Evolutionary conservation across 2,329 filamentous ascomycete genomes (phyloP), one percentile per base, ranked within the genome.

Genomic region (Ploettnerulaceae sp.): DNA sequence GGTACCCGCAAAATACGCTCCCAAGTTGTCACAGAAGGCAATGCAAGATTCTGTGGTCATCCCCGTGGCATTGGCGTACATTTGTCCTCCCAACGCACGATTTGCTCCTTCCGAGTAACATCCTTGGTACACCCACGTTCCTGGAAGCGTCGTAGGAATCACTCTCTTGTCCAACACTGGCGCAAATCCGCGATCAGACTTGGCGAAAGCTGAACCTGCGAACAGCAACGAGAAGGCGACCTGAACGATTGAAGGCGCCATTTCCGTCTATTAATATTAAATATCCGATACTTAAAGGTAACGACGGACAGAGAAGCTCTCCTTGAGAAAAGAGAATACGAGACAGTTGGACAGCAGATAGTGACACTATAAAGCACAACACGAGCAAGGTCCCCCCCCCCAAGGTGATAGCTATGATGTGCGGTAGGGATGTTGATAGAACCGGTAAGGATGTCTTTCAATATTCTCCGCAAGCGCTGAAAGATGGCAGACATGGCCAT

Each of bases 1-100:
- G 3, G 53, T 55, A 12, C 60, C 61, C 2, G 61, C 60, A 41
- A 57, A 61, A 11, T 51, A 56, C 39, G 53, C 57, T 3, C 50
- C 53, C 3, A 41, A 35, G 4, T 34, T 37, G 12, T 34, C 49
- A 43, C 59, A 63, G 38, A 57, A 62, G 7, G 49, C 39, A 35
- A 61, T 55, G 26, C 61, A 62, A 12, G 50, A 44, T 26, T 58
- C 57, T n/a, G 52, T 48, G 0, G 61, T 63, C 57, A 58, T 58
- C 8, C 37, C 47, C 12, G 47, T 39, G 40, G 18, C 48, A 38
- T 51, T 49, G 7, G 33, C 34, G 20, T 57, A 61, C 11, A 47
- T 46, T 14, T 39, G 41, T 4, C 51, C 53, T n/a, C 41, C 38
- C 9, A 62, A 39, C 2, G 58, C 57, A 14, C 58, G 53, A 12